Evolutionary conservation across 805 yeast species (phyloP), one percentile per base, ranked within the genome.

Genomic region (Metschnikowia picachoensis): DNA sequence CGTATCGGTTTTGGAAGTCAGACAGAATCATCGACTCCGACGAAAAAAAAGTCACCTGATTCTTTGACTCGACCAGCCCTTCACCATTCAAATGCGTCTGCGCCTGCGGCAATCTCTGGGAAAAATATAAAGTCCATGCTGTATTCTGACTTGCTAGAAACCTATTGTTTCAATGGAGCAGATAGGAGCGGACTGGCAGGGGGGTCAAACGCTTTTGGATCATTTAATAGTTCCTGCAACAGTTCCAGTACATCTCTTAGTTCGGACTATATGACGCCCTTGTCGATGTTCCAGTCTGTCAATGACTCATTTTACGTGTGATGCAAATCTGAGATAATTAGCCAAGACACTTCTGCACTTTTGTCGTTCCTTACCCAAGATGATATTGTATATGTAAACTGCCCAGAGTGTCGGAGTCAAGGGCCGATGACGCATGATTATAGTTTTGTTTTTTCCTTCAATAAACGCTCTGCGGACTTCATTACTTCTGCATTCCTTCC

Each of bases 81-180:
- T 17, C n/a, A 10, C 4, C 40, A 35, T 15, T 35, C 37, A 4
- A 34, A 10, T 30, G 41, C 40, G 12, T 39, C 48, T 11, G 37
- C 46, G 3, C 39, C 40, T 13, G 34, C 32, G 30, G 15, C 17
- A 20, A 40, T 52, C 16, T 39, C 44, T 12, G 53, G 49, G 39
- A 40, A 58, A 27, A 51, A 52, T 31, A 57, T 64, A 46, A 56
- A 54, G 45, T 54, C 64, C 29, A 53, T 62, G 53, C 50, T 59
- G 15, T 68, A 68, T 47, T 57, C 69, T 2, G 70, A 66, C 49
- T 59, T 68, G 47, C 55, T 68, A 43, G 64, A 62, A 43, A 64
- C 60, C 30, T 68, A 65, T 45, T 68, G 74, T 50, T 68, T 68
- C 54, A 64, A 61, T 42, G 65, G 66, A 34, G 63, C 67, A 4